A percentile compares a stretch with the other conserved stretches of the same genome.
phyloP scores from a whole-genome alignment of 805 yeast genomes.

The Nematodospora valgi region DNA sequence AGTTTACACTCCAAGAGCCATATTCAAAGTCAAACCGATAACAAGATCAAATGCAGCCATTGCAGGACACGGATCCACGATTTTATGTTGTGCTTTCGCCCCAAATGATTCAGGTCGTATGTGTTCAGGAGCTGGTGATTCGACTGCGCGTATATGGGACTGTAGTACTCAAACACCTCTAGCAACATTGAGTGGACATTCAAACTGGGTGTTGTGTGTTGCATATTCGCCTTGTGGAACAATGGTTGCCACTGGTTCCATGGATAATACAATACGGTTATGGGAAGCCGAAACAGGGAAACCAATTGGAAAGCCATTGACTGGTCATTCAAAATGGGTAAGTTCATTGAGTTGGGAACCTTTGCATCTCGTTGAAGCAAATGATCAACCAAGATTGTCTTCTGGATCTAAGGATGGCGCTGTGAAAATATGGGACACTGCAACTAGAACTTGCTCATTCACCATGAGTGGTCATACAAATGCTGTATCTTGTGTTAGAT shows the following conservation, averaged over 20 bases:
- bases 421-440: constrained; percentile 83
- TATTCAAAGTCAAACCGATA: constrained; percentile 87
- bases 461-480: constrained; percentile 86
- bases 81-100: constrained; percentile 88
- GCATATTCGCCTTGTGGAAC: constrained; percentile 91
- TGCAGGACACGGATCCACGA: constrained; percentile 93
- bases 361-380: constrained; percentile 66
- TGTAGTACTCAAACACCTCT: constrained; percentile 91
- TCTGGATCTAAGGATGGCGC: constrained; percentile 93
- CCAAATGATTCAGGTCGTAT: constrained; percentile 81
- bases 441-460: constrained; percentile 58
- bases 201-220: constrained; percentile 91
- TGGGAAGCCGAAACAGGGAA: constrained; percentile 83
- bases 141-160: constrained; percentile 96
- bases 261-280: constrained; percentile 84
- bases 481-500: constrained; percentile 91
- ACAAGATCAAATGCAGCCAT: constrained; percentile 90
- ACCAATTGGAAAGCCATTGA: constrained; percentile 66
- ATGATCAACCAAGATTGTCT: constrained; percentile 67
- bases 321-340: constrained; percentile 88
- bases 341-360: constrained; percentile 95
- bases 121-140: constrained; percentile 96
- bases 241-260: constrained; percentile 90
- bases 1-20: constrained; percentile 91
- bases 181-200: constrained; percentile 76